phyloP scores from a whole-genome alignment of 2,329 filamentous ascomycete species.

The Aspergillus cejpii region DNA sequence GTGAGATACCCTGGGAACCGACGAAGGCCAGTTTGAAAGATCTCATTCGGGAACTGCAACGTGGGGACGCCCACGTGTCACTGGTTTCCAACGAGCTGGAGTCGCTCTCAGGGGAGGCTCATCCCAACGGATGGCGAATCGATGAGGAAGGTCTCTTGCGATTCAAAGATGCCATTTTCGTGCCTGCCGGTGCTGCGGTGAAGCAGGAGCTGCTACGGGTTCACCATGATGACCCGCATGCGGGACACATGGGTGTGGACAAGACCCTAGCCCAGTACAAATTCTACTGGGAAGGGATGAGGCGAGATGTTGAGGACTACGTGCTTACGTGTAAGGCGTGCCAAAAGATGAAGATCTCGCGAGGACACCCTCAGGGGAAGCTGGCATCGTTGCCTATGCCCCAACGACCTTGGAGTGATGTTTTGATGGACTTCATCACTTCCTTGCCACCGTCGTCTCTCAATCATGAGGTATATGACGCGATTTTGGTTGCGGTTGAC shows the following conservation, averaged over 20 bases:
- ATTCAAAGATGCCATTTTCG: too few species aligned
- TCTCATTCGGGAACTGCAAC: too few species aligned
- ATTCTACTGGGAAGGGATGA: background rate
- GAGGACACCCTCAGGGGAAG: background rate
- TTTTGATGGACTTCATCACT: conserved; percentile 7
- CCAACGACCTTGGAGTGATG: conserved; percentile 3
- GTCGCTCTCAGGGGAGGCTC: too few species aligned
- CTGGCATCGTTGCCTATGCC: conserved; percentile 5
- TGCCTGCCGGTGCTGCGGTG: background rate
- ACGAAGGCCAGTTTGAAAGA: too few species aligned
- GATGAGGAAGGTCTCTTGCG: background rate
- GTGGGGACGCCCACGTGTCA: too few species aligned
- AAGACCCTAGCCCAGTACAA: background rate
- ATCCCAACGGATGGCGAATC: too few species aligned
- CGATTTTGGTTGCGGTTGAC: conserved; percentile 6
- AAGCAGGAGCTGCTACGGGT: too few species aligned
- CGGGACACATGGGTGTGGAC: background rate
- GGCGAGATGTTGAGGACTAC: background rate
- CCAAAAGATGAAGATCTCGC: background rate
- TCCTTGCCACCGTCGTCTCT: background rate
- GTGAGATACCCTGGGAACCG: too few species aligned
- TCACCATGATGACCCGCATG: too few species aligned
- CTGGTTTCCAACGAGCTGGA: too few species aligned
- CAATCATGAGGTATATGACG: background rate
- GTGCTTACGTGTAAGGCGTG: conserved; percentile 1